Evolutionary conservation across 2,329 filamentous ascomycete genomes (phyloP), one percentile per base, ranked within the genome.

Genomic region (Ophiostoma pallidulum): DNA sequence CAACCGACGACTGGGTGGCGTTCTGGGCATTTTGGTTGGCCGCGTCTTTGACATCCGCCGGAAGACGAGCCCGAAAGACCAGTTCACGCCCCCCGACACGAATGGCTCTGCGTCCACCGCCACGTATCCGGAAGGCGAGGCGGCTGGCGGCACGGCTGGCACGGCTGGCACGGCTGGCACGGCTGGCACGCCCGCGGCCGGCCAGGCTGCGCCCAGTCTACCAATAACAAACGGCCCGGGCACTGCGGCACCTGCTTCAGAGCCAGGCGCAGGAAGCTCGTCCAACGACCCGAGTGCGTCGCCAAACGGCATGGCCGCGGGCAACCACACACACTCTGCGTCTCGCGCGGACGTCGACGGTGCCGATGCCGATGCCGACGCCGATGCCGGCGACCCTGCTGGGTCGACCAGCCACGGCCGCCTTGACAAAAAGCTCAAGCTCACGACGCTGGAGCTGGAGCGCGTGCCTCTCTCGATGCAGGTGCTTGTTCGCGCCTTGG

Each of bases 371-470:
- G 28, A 28, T 18, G 41, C 31, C 33, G 18, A 22, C 8, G 20
- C 31, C 0, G 24, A 44, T n/a, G n/a, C n/a, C 4, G 31, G 18
- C 16, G 32, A 16, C 38, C 16, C 13, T 31, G 8, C 16, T 16
- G n/a, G 13, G 4, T 2, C 19, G 3, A 26, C 16, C 10, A 26
- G 19, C 8, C n/a, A 20, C 8, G 10, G 20, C 4, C 37, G 43
- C 18, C 63, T 77, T 2, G 71, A 77, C 28, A 73, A 73, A 29
- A 78, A 78, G 56, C 66, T 92, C 14, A 75, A 71, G 51, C 66
- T 92, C n/a, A 79, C 86, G 50, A 78, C 73, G 2, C 68, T 92
- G 9, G 85, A 89, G 62, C 69, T 92, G 2, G 86, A 92, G 62
- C 77, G 84, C 20, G 75, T 91, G 3, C 75, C 78, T 0, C 65